Evolutionary conservation across 768 basidiomycete genomes (phyloP), one percentile per base, ranked within the genome.

Genomic region (Filobasidium wieringae): DNA sequence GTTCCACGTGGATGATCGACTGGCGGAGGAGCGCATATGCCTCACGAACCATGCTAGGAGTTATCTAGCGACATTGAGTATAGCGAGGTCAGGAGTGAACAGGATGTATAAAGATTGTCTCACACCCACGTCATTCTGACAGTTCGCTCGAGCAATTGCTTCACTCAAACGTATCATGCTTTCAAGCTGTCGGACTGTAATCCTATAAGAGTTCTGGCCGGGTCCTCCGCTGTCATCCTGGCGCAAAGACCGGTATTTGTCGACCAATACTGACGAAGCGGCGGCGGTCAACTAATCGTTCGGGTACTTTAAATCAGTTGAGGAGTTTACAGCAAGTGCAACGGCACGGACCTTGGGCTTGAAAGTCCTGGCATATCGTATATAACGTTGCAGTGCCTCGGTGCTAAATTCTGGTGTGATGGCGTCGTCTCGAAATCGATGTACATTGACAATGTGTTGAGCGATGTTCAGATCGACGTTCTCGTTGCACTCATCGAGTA

Each of bases 1-100:
- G 91, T 70, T 99, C 95, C 60, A 99, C 92, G 68, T 97, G 95
- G 66, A 99, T 96, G 75, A 99, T 99, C 1, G 95, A 97, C 68
- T 95, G 92, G 26, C 88, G 83, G 12, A 99, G 78, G 19, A 99
- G 84, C 40, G 83, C 84, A 75, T 87, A 97, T 1, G 95, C 95
- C 74, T 99, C 95, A 37, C 91, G 84, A 22, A 99, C 93, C 70
- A 93, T 92, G 2, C 81, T 85, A 7, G 93, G 91, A 0, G 82
- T 87, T 66, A 99, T 97, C 88, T 93, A 54, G 7, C 22, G 15
- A 26, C n/a, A n/a, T n/a, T n/a, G n/a, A n/a, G n/a, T n/a, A n/a
- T n/a, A n/a, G 32, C 24, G 17, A 29, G n/a, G 15, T 53, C 53
- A 64, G 63, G 31, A 29, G 7, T 51, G 53, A 36, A 26, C 31